A percentile compares a stretch with the other conserved stretches of the same genome.
These are phyloP conservation scores for Penicillium verrucosum DNA, from an alignment of 2,329 filamentous ascomycete species.

Conservation along the genomic window DNA sequence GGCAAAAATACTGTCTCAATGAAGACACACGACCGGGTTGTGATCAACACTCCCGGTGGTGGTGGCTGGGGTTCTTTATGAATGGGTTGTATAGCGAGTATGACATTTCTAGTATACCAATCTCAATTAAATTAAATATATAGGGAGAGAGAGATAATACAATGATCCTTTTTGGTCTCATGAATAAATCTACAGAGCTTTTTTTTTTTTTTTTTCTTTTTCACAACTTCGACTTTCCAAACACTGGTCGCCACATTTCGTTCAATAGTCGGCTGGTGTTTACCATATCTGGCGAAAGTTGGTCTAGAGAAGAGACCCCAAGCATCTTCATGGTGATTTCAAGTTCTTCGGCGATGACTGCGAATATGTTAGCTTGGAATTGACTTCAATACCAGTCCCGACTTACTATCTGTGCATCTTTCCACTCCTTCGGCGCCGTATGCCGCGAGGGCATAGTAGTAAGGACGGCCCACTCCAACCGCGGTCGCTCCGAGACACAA, in stretches of 20 bases:
- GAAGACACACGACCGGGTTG: constrained; percentile 58
- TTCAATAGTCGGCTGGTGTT: constrained; percentile 17
- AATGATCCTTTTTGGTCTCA: not conserved
- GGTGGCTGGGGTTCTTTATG: constrained; percentile 38
- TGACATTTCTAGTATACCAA: not conserved
- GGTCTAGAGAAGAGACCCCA: constrained; percentile 16
- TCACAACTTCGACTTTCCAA: constrained; percentile 11
- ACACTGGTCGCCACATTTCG: constrained; percentile 20
- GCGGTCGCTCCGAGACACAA: constrained; percentile 52
- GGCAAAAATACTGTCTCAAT: constrained; percentile 62
- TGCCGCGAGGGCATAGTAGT: constrained; percentile 21
- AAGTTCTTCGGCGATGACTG: constrained; percentile 17
- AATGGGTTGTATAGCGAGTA: not conserved
- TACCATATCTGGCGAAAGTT: constrained; percentile 17
- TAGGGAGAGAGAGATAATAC: not conserved
- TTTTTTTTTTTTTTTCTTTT: no score
- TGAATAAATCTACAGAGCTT: not conserved
- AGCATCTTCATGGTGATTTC: constrained; percentile 23
- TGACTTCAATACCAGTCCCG: not conserved
- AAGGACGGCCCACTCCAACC: constrained; percentile 46
- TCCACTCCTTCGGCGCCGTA: constrained; percentile 23
- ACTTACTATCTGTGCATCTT: constrained; percentile 18
- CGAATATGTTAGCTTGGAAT: not conserved
- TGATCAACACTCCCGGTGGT: constrained; percentile 58
- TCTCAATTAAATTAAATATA: constrained; percentile 3